Base-by-base conservation (phyloP, 371 early-diverging fungal species). In the Funneliformis caledonium region DNA sequence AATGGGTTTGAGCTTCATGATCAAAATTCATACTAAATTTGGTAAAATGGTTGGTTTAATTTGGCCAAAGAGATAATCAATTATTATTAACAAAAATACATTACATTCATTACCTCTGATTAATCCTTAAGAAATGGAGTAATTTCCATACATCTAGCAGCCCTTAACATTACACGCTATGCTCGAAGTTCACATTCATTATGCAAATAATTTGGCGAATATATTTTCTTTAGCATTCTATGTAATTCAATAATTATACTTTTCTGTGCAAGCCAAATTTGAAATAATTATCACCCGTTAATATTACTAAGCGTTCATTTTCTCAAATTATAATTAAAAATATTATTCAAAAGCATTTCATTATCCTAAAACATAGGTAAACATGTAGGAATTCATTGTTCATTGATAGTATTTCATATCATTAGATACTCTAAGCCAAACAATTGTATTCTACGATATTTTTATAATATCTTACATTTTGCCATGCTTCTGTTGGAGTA, bases 181-280 rank as follows among this genome's bases (percentile, higher is more conserved):
- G 69, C 69, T 8, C 69, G 11, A 11, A 56, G 11, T 56, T 56
- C 56, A 56, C 56, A 2, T 56, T 56, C 56, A 56, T 19, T 4
- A 56, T 14, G 19, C 19, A 14, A 11, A 56, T 45, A 45, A 45
- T 69, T 69, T 37, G 42, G 45, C 43, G 22, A 47, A 42, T 69
- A 69, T 69, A 69, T 43, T 43, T 26, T 69, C 1, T 69, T 69
- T 69, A 69, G 45, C 45, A 43, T 69, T 69, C 42, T 12, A 42
- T 8, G 69, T 22, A 69, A 45, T 69, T 69, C 69, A 69, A 69
- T 69, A 69, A 69, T 69, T 69, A 10, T 33, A 22, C 69, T 69
- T 45, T 69, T 4, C 45, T 69, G 69, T 4, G 11, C 10, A 19
- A 69, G 5, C 45, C 69, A 69, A 14, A 8, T 14, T 26, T 45